Evolutionary conservation across 2,329 filamentous ascomycete species (phyloP).

Genomic region (Aspergillus fumigatiaffinis): DNA sequence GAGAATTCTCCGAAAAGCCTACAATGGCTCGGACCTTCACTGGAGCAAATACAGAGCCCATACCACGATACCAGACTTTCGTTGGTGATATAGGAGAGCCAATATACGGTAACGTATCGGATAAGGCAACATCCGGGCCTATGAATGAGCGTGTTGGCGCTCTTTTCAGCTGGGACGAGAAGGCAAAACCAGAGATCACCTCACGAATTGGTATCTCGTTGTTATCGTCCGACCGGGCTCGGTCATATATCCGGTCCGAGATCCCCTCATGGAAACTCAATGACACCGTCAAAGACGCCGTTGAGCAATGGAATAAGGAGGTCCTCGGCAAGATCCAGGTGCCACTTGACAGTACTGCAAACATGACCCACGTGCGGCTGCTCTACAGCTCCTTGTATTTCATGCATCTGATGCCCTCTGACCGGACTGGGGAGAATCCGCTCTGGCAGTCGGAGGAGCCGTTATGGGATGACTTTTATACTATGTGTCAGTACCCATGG

Average conservation of each 20-base stretch:
- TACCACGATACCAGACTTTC: conserved; percentile 46
- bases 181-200: conserved; percentile 48
- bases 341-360: conserved; percentile 27
- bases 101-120: conserved; percentile 47
- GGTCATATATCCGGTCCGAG: conserved; percentile 29
- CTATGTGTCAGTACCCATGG: conserved; percentile 39
- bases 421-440: conserved; percentile 68
- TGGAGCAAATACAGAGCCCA: conserved; percentile 32
- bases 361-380: conserved; percentile 25
- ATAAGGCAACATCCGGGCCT: conserved; percentile 54
- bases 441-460: conserved; percentile 61
- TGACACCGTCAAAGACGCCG: background rate
- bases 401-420: conserved; percentile 64
- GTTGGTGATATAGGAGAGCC: conserved; percentile 56
- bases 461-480: conserved; percentile 69
- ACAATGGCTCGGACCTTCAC: conserved; percentile 36
- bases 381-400: conserved; percentile 50
- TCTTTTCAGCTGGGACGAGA: conserved; percentile 56
- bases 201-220: conserved; percentile 65
- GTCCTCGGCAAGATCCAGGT: conserved; percentile 42
- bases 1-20: conserved; percentile 38
- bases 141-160: conserved; percentile 55
- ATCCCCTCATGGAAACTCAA: background rate
- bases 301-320: conserved; percentile 2
- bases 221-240: conserved; percentile 62